A percentile compares a stretch with the other conserved stretches of the same genome.
Conservation (phyloP, 805 yeast species). For the Peterozyma xylosa region DNA sequence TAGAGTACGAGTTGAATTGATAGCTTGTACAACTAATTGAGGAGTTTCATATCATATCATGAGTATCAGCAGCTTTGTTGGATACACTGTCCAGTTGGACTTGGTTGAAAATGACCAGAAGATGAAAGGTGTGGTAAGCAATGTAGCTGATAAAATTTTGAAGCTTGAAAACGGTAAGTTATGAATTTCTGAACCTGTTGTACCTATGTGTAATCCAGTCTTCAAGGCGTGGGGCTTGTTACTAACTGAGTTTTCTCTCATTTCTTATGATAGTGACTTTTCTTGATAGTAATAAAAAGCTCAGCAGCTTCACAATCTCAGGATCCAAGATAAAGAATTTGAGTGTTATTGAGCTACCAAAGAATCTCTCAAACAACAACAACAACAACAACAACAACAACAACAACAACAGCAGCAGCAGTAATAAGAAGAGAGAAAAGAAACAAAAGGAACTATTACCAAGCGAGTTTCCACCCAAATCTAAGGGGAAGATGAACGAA, state of each 20-base stretch:
- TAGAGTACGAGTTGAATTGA: no score
- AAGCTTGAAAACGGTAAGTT: conserved; percentile 28
- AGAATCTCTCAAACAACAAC: conserved; percentile 13
- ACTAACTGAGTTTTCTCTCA: conserved; percentile 3
- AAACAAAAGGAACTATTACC: conserved; percentile 8
- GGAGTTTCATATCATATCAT: no score
- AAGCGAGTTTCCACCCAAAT: background rate
- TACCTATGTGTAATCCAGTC: background rate
- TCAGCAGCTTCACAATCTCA: conserved; percentile 13
- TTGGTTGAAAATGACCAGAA: conserved; percentile 29
- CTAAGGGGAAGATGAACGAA: conserved; percentile 3
- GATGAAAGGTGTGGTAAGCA: conserved; percentile 33
- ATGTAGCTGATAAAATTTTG: conserved; percentile 30
- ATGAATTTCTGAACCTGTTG: conserved; percentile 3
- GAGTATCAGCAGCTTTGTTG: conserved; percentile 26
- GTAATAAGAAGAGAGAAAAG: conserved; percentile 13
- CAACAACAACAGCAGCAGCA: conserved; percentile 17
- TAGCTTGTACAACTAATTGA: no score
- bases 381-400: conserved; percentile 10
- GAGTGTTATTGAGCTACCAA: conserved; percentile 49
- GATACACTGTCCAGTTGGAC: conserved; percentile 36
- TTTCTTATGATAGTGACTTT: conserved; percentile 6
- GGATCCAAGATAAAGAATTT: conserved; percentile 43
- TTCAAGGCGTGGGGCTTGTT: conserved; percentile 3
- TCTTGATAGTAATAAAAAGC: conserved; percentile 9